Conservation (phyloP, 441 rosid genomes). For the Metrosideros polymorpha region DNA sequence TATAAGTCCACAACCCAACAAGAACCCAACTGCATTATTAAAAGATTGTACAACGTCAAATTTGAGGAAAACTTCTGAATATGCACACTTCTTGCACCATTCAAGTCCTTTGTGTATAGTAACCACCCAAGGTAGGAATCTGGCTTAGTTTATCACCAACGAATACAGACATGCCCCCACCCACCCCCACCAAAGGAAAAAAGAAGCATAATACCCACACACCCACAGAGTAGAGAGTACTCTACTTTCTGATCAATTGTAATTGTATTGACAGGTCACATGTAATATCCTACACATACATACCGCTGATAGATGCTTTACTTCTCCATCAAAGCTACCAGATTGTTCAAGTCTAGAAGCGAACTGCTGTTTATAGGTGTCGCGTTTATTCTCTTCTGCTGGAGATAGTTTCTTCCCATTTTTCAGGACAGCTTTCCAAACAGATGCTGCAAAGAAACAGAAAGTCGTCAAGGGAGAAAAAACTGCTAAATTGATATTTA, state of each 20-base stretch:
- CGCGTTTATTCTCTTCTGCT: conserved; percentile 31
- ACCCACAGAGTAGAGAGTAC: neutral
- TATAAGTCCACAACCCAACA: neutral
- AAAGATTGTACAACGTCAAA: neutral
- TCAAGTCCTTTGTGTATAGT: neutral
- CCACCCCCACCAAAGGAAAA: neutral
- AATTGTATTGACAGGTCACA: neutral
- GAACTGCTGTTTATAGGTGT: conserved; percentile 25
- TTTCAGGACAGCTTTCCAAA: conserved; percentile 26
- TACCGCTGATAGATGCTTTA: conserved; percentile 43
- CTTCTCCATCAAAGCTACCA: conserved; percentile 24
- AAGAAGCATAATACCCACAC: neutral
- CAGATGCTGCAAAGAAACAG: conserved; percentile 60
- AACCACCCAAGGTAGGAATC: neutral
- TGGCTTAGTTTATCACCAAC: neutral
- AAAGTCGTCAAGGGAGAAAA: neutral
- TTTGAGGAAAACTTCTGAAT: neutral
- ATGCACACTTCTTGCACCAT: neutral
- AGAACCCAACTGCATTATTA: neutral
- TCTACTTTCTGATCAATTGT: neutral
- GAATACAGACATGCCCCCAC: neutral
- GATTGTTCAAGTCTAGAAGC: conserved; percentile 18
- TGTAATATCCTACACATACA: neutral
- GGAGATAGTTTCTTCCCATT: conserved; percentile 22
- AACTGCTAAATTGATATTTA: neutral